phyloP scores from a whole-genome alignment of 345 rosid species.

The Lagerstroemia speciosa region DNA sequence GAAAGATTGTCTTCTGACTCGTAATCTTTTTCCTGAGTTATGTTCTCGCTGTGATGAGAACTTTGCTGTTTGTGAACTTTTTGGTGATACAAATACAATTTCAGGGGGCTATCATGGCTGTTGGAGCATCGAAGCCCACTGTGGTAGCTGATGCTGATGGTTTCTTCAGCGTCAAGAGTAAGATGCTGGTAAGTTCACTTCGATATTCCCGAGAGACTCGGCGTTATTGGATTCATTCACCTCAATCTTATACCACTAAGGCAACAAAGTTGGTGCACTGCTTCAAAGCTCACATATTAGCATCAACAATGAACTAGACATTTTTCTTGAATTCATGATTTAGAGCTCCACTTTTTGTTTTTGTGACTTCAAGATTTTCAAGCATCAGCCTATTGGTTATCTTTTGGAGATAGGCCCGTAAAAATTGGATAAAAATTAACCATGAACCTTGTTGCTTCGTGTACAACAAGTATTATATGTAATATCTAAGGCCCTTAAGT shows the following conservation, averaged over 20 bases:
- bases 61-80: constrained; percentile 8
- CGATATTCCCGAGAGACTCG: not conserved
- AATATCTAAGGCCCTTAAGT: not conserved
- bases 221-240: not conserved
- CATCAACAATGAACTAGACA: not conserved
- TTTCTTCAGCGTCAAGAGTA: constrained; percentile 78
- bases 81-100: constrained; percentile 6
- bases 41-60: constrained; percentile 7
- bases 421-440: not conserved
- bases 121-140: constrained; percentile 92
- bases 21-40: not conserved
- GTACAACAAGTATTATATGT: not conserved
- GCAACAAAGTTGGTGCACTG: not conserved
- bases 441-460: not conserved
- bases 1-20: not conserved
- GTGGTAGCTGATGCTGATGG: constrained; percentile 83
- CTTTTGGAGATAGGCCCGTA: not conserved
- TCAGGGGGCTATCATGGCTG: constrained; percentile 99
- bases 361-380: not conserved
- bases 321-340: not conserved
- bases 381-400: not conserved
- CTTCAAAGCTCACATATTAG: not conserved
- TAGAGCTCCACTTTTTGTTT: not conserved
- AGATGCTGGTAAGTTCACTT: constrained; percentile 64
- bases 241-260: not conserved